These are phyloP conservation scores for Fraxinus greggii DNA, from an alignment of 305 asterid genomes.

Conservation along the genomic window DNA sequence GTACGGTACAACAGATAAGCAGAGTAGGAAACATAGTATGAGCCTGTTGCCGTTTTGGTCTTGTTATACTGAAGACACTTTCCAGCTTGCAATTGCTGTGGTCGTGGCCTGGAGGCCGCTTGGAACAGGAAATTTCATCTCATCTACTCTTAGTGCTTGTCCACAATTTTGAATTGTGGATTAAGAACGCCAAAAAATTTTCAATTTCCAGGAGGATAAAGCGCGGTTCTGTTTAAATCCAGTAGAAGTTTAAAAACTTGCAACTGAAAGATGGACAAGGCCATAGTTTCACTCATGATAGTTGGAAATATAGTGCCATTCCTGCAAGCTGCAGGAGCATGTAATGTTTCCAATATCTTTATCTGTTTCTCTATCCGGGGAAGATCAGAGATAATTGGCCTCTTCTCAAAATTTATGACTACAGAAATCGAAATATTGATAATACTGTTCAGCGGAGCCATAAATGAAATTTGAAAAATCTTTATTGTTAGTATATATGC, in stretches of 20 bases:
- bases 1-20: slow-evolving; percentile 28
- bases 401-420: slow-evolving; percentile 35
- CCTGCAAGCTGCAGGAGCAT: slow-evolving; percentile 34
- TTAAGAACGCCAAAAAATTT: slow-evolving; percentile 29
- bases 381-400: slow-evolving; percentile 32
- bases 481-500: slow-evolving; percentile 24
- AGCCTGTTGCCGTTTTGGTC: slow-evolving; percentile 21
- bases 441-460: slow-evolving; percentile 27
- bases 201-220: slow-evolving; percentile 36
- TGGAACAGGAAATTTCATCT: slow-evolving; percentile 31
- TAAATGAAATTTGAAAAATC: slow-evolving; percentile 27
- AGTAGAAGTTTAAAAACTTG: slow-evolving; percentile 35
- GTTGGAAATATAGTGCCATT: slow-evolving; percentile 35
- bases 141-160: slow-evolving; percentile 25
- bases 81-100: slow-evolving; percentile 38
- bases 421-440: slow-evolving; percentile 29
- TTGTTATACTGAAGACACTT: slow-evolving; percentile 35
- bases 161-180: slow-evolving; percentile 34
- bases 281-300: slow-evolving; percentile 33
- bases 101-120: slow-evolving; percentile 26
- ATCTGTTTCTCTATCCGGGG: slow-evolving; percentile 32
- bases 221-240: slow-evolving; percentile 28
- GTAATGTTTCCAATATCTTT: slow-evolving; percentile 30
- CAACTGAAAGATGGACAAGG: slow-evolving; percentile 31
- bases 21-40: slow-evolving; percentile 35